Evolutionary conservation across 176 grass and related monocot species (phyloP).

Genomic region (Aegilops sharonensis): DNA sequence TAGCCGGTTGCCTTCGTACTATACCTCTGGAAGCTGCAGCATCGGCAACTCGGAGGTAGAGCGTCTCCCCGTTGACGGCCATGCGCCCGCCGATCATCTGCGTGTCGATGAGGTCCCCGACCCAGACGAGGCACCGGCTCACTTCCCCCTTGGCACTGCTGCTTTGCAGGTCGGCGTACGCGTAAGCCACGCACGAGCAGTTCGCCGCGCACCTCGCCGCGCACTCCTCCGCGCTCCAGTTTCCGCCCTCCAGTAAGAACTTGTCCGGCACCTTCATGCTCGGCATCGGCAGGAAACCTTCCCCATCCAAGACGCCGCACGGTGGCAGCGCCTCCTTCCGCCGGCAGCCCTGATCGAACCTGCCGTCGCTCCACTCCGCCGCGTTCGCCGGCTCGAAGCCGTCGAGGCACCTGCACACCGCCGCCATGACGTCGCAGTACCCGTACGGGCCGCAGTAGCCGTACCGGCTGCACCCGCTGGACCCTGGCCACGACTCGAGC

Average conservation of each 20-base stretch:
- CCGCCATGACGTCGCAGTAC: constrained; percentile 29
- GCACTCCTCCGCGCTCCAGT: constrained; percentile 32
- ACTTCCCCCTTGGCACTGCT: constrained; percentile 24
- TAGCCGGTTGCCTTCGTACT: too few species aligned
- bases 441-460: constrained; percentile 36
- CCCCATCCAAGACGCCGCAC: neutral
- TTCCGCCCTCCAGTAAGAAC: neutral
- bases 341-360: constrained; percentile 34
- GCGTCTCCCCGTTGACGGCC: constrained; percentile 22
- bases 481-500: neutral
- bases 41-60: constrained; percentile 33
- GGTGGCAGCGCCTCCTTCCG: constrained; percentile 25
- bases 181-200: constrained; percentile 67
- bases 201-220: constrained; percentile 39
- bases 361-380: neutral
- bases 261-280: constrained; percentile 50
- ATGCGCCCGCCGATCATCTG: constrained; percentile 25
- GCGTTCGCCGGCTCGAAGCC: neutral
- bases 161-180: constrained; percentile 34
- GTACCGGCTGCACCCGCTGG: constrained; percentile 21
- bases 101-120: constrained; percentile 36
- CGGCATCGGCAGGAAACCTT: constrained; percentile 30
- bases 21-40: too few species aligned
- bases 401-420: constrained; percentile 37
- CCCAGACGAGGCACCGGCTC: constrained; percentile 56